A percentile compares a stretch with the other conserved stretches of the same genome.
phyloP scores from a whole-genome alignment of 2,329 filamentous ascomycete species.

The Plectosphaerella cucumerina region DNA sequence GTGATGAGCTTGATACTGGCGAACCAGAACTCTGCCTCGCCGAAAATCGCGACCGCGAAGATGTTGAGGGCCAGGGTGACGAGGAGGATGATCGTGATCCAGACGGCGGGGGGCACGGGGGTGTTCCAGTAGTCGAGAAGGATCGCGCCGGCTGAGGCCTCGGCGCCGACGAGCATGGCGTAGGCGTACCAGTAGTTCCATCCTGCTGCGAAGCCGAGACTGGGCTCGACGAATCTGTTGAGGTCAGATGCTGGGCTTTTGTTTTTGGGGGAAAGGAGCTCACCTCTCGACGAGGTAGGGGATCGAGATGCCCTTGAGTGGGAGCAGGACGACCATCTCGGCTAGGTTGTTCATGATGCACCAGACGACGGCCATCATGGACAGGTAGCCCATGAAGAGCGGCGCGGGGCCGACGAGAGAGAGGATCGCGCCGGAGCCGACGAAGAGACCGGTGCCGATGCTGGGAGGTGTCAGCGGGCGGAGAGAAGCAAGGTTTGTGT shows the following conservation, averaged over 20 bases:
- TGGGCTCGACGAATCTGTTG: conserved; percentile 46
- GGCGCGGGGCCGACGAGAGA: conserved; percentile 58
- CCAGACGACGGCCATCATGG: conserved; percentile 51
- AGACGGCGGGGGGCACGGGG: conserved; percentile 48
- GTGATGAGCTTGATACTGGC: conserved; percentile 56
- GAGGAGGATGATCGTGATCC: conserved; percentile 54
- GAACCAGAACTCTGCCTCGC: conserved; percentile 60
- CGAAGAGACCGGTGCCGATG: conserved; percentile 62
- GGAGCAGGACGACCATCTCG: conserved; percentile 52
- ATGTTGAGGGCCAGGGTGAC: conserved; percentile 53
- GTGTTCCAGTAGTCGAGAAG: conserved; percentile 58
- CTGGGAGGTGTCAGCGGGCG: conserved; percentile 17
- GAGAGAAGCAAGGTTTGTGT: not conserved
- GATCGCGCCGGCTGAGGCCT: conserved; percentile 53
- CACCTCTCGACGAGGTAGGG: conserved; percentile 47
- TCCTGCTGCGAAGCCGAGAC: conserved; percentile 51
- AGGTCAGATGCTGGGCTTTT: too few species aligned
- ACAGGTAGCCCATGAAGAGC: conserved; percentile 64
- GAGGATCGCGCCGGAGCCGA: conserved; percentile 56
- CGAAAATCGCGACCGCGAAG: conserved; percentile 52
- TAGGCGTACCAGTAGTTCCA: conserved; percentile 60
- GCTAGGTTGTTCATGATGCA: conserved; percentile 50
- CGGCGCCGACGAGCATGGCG: conserved; percentile 52
- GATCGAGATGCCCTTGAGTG: conserved; percentile 52
- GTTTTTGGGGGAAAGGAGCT: too few species aligned